These are phyloP conservation scores for Blastocystis sp. DNA, from an alignment of 352 stramenopile genomes.

Conservation along the genomic window DNA sequence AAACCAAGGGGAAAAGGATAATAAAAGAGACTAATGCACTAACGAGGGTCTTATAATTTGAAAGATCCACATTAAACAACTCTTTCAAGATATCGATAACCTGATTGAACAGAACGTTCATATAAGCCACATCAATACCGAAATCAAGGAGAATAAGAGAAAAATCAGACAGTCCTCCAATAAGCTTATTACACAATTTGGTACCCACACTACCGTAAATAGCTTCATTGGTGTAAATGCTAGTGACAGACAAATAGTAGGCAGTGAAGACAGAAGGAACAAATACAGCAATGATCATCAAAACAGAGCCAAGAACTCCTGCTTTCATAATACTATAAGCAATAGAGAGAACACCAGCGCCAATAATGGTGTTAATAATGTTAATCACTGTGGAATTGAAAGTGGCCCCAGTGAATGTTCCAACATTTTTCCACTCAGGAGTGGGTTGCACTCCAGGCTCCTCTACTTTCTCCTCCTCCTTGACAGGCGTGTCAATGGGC, in stretches of 20 bases:
- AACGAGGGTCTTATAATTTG: background rate
- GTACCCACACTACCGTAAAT: constrained; percentile 50
- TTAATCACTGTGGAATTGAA: constrained; percentile 54
- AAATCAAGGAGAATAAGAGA: constrained; percentile 42
- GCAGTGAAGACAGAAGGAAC: constrained; percentile 41
- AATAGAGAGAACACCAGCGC: constrained; percentile 50
- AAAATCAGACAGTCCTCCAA: constrained; percentile 28
- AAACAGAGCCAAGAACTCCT: constrained; percentile 42
- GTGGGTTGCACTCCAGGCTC: background rate
- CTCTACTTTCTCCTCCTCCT: background rate
- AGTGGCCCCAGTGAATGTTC: background rate
- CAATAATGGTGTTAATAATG: constrained; percentile 58
- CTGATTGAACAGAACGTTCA: constrained; percentile 54
- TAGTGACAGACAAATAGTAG: constrained; percentile 55
- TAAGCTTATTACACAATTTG: constrained; percentile 15
- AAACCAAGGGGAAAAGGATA: constrained; percentile 49
- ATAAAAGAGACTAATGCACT: background rate
- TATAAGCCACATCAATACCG: constrained; percentile 58
- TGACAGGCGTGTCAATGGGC: background rate
- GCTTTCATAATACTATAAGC: constrained; percentile 52
- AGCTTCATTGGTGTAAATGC: constrained; percentile 15
- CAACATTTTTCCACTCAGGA: constrained; percentile 1
- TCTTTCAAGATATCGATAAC: constrained; percentile 31
- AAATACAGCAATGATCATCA: constrained; percentile 41
- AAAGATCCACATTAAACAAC: background rate